A percentile compares a stretch with the other conserved stretches of the same genome.
Conservation (phyloP, 2,329 filamentous ascomycete genomes). For the Fusarium armeniacum region DNA sequence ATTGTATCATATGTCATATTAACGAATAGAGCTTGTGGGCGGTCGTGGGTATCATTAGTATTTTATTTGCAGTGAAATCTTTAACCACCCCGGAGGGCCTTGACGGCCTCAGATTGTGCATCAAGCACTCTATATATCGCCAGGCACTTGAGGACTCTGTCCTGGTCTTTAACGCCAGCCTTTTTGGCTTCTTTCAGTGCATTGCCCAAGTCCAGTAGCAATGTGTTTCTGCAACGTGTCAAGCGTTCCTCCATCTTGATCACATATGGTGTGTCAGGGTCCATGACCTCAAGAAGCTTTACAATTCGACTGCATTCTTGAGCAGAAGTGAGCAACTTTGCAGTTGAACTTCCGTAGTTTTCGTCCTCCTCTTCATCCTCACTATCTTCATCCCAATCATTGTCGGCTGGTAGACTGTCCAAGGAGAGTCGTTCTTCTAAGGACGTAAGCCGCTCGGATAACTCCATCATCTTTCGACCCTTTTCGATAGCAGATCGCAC, state of each 20-base stretch:
- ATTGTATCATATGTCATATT: conserved; percentile 59
- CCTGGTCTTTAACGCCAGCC: conserved; percentile 59
- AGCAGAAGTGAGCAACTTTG: conserved; percentile 62
- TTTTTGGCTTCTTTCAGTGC: conserved; percentile 62
- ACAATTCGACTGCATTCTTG: conserved; percentile 61
- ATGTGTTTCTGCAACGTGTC: conserved; percentile 67
- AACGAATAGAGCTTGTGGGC: conserved; percentile 41
- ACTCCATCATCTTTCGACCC: conserved; percentile 74
- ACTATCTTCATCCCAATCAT: conserved; percentile 57
- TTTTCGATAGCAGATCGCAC: conserved; percentile 74
- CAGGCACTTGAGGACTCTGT: conserved; percentile 65
- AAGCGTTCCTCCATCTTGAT: conserved; percentile 67
- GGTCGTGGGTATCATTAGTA: conserved; percentile 52
- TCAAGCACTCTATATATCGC: conserved; percentile 67
- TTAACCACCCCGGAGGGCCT: conserved; percentile 59
- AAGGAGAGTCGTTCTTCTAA: conserved; percentile 75
- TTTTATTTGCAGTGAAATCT: conserved; percentile 42
- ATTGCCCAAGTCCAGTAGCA: conserved; percentile 68
- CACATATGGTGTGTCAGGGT: conserved; percentile 64
- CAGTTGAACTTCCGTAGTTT: conserved; percentile 62
- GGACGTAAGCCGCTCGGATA: conserved; percentile 72
- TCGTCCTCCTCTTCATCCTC: conserved; percentile 58
- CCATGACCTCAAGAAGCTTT: conserved; percentile 60
- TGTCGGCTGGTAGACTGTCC: conserved; percentile 53
- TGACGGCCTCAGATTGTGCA: conserved; percentile 67